Evolutionary conservation across 2,329 filamentous ascomycete species (phyloP), one percentile per base, ranked within the genome.

Genomic region (Penicillium sp.): DNA sequence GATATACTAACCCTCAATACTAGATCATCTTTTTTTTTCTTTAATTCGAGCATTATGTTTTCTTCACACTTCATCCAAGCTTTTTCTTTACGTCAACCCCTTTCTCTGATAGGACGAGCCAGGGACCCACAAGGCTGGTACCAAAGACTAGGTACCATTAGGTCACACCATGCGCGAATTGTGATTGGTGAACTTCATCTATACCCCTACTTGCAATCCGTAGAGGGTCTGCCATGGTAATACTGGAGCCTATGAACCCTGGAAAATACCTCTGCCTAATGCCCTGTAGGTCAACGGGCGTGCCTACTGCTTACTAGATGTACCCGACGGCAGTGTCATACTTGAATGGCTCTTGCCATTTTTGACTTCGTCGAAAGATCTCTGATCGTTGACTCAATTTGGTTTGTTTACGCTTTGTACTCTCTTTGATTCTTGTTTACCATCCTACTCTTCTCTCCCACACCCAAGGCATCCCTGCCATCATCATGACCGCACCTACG

Each of bases 231-330:
- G 13, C 31, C 5, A 5, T 25, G 29, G 50, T 47, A 33, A 33
- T 17, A 35, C 21, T 45, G 49, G 29, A n/a, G 23, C n/a, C 33
- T 39, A 19, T 12, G n/a, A 6, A 19, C 36, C n/a, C 9, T 39
- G 36, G 19, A 21, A 50, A 53, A 53, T 36, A 21, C 17, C 39
- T 53, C 50, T 53, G 50, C 50, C 50, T 42, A 42, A 25, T 33
- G 5, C 29, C 10, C 12, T 33, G 31, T 33, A 31, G 29, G 4
- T 31, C 29, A 10, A 31, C 12, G 31, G 31, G 31, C 12, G 12
- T 33, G 13, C 27, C 27, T 29, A 29, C 31, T 33, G 31, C 31
- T 13, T 33, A 33, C 31, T 13, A 33, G 31, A 33, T 33, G 31
- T 15, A 31, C 29, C 9, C 29, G 12, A 31, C 12, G 29, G 17